Evolutionary conservation across 805 yeast species (phyloP).

Genomic region (Millerozyma acaciae): DNA sequence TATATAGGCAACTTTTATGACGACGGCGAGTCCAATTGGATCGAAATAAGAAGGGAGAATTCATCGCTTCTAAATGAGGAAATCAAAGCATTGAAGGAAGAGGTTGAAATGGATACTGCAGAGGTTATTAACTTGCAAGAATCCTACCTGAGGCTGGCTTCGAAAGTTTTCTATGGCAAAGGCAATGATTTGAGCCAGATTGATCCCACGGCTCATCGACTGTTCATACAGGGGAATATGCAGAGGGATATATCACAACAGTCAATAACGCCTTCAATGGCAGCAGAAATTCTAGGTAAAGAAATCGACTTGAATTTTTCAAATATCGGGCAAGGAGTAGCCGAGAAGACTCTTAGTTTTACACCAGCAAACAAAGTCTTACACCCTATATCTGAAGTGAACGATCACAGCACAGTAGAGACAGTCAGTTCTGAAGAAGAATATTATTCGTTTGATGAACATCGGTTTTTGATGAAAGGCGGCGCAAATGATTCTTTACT

Average conservation of each 20-base stretch:
- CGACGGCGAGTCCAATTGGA: slow-evolving; percentile 25
- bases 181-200: background rate
- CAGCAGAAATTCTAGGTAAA: slow-evolving; percentile 24
- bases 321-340: no score
- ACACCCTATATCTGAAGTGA: no score
- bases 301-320: slow-evolving; percentile 19
- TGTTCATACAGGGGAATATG: no score
- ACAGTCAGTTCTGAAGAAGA: slow-evolving; percentile 35
- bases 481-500: no score
- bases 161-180: no score
- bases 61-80: slow-evolving; percentile 19
- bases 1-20: slow-evolving; percentile 5
- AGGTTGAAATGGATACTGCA: slow-evolving; percentile 11
- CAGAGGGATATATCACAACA: slow-evolving; percentile 16
- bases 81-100: slow-evolving; percentile 18
- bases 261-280: slow-evolving; percentile 25
- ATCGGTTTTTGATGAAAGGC: no score
- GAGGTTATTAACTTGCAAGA: slow-evolving; percentile 6
- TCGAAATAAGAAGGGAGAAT: slow-evolving; percentile 20
- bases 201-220: slow-evolving; percentile 2
- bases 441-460: slow-evolving; percentile 30
- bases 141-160: no score
- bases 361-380: no score
- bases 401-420: no score
- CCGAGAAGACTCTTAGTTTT: no score